Conservation (phyloP, 768 basidiomycete species). For the Suillus subluteus region DNA sequence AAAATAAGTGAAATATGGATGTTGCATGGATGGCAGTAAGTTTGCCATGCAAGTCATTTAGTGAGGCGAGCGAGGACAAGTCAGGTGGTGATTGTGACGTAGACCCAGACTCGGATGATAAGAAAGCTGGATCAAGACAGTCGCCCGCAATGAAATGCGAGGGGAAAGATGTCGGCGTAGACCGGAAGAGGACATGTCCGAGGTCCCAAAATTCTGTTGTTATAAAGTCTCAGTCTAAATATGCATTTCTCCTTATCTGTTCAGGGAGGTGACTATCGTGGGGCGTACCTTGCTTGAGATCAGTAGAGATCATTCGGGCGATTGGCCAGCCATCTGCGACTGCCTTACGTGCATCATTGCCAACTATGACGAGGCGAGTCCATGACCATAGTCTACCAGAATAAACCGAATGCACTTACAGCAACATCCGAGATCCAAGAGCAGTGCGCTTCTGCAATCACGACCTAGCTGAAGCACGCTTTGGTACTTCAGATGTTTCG, state of each 20-base stretch:
- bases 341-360: slow-evolving; percentile 44
- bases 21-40: slow-evolving; percentile 54
- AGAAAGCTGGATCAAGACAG: slow-evolving; percentile 48
- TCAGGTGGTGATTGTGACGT: slow-evolving; percentile 22
- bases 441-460: slow-evolving; percentile 38
- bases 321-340: slow-evolving; percentile 46
- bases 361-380: slow-evolving; percentile 32
- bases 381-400: neutral
- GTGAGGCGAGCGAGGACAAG: slow-evolving; percentile 38
- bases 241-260: too few relatives aligned
- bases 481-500: slow-evolving; percentile 23
- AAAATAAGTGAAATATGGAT: slow-evolving; percentile 46
- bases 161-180: slow-evolving; percentile 54
- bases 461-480: slow-evolving; percentile 39
- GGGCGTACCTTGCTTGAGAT: slow-evolving; percentile 39
- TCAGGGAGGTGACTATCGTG: neutral
- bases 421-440: slow-evolving; percentile 51
- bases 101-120: slow-evolving; percentile 34
- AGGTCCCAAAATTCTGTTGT: slow-evolving; percentile 62
- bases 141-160: slow-evolving; percentile 60
- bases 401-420: slow-evolving; percentile 29
- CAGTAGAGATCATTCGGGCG: slow-evolving; percentile 41
- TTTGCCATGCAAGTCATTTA: slow-evolving; percentile 50
- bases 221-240: neutral
- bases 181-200: slow-evolving; percentile 63